phyloP scores from a whole-genome alignment of 257 asterid species.

The Euphrasia confusa region DNA sequence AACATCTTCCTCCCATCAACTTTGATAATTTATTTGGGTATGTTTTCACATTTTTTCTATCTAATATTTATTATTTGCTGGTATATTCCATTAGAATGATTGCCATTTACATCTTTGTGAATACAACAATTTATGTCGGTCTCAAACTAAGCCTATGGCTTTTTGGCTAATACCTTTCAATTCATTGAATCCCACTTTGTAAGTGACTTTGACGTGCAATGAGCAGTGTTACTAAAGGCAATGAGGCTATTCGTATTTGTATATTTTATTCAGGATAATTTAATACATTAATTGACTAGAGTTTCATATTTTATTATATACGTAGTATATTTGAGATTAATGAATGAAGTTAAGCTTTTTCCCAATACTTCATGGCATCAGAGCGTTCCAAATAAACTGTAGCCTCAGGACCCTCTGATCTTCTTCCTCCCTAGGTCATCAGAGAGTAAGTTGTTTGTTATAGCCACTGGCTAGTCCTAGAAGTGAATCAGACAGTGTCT shows the following conservation, averaged over 20 bases:
- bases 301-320: neutral
- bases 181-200: conserved; percentile 8
- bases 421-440: too few relatives aligned
- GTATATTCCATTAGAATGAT: conserved; percentile 2
- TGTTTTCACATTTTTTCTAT: conserved; percentile 31
- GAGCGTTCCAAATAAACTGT: too few relatives aligned
- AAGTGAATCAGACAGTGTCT: conserved; percentile 1
- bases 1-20: conserved; percentile 72
- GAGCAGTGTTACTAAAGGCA: neutral
- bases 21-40: conserved; percentile 75
- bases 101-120: conserved; percentile 8
- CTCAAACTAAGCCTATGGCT: conserved; percentile 4
- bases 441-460: neutral
- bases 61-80: neutral
- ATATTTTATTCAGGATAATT: neutral
- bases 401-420: too few relatives aligned
- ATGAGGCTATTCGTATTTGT: neutral
- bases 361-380: too few relatives aligned
- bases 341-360: too few relatives aligned
- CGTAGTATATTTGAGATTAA: neutral
- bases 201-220: neutral
- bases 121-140: neutral
- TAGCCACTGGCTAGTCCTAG: neutral
- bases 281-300: neutral
- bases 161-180: neutral